These are phyloP conservation scores for Kwoniella sp. DNA, from an alignment of 768 basidiomycete genomes.

Conservation along the genomic window DNA sequence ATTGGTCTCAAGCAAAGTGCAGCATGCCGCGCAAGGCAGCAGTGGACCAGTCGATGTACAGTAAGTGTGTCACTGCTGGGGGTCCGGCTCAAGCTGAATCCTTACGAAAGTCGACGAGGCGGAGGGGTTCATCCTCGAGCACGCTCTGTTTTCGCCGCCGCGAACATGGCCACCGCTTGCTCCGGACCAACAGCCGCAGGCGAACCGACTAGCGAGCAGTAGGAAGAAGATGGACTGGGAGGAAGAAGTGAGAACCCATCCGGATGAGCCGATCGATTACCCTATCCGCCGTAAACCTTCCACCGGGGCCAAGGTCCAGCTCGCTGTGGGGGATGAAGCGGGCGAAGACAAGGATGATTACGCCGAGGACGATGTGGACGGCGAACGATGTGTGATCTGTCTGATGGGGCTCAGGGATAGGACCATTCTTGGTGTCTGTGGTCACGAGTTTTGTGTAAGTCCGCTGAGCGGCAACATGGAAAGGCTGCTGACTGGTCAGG, in stretches of 20 bases:
- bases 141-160: conserved; percentile 36
- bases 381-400: conserved; percentile 77
- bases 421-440: conserved; percentile 75
- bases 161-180: conserved; percentile 40
- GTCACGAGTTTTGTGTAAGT: conserved; percentile 76
- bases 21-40: conserved; percentile 29
- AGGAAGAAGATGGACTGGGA: conserved; percentile 44
- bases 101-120: conserved; percentile 38
- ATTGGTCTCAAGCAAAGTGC: too few species aligned
- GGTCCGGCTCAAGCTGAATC: background rate
- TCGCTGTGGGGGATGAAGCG: background rate
- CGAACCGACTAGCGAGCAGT: conserved; percentile 15
- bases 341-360: background rate
- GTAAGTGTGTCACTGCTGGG: conserved; percentile 11
- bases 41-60: conserved; percentile 25
- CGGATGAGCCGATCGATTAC: conserved; percentile 26
- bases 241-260: conserved; percentile 22
- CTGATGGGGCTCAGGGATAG: conserved; percentile 70
- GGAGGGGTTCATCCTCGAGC: conserved; percentile 43
- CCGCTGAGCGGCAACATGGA: background rate
- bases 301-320: background rate
- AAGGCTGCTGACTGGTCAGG: background rate
- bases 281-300: conserved; percentile 1
- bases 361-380: conserved; percentile 49
- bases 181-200: conserved; percentile 11